Evolutionary conservation across 169 alveolate genomes (phyloP), one percentile per base, ranked within the genome.

Genomic region (Cryptosporidium ryanae): DNA sequence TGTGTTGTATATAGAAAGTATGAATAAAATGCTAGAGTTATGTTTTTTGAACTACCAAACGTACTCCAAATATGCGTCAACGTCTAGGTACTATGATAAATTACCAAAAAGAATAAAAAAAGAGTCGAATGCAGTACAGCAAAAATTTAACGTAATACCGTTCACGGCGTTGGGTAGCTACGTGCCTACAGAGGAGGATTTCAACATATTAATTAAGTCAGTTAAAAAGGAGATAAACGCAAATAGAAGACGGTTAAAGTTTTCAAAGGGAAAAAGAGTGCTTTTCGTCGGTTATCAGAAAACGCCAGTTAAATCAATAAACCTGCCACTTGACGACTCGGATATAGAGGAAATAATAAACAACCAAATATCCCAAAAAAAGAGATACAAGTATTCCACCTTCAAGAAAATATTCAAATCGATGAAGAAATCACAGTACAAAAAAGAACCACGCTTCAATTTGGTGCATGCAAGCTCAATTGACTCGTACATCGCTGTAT

Each of bases 161-260:
- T 76, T 76, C 64, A 76, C 87, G 15, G 87, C 87, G 25, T 21
- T 76, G 52, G 87, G 87, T 7, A 76, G 87, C 38, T 76, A 76
- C 38, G 38, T 76, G 25, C 87, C 87, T 57, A 76, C 87, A 13
- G 68, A 55, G 7, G 65, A 76, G 15, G 87, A 76, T 44, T 76
- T 76, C 25, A 31, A 31, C 43, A 55, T 76, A 6, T 29, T 76
- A 8, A 25, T 21, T 1, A 76, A 76, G 52, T 76, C 87, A 12
- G 87, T 76, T 1, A 21, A 17, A 17, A 54, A 76, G 25, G 17
- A 34, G 23, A 76, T 76, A 34, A 57, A 32, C 38, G 43, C 17
- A n/a, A 48, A 21, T 12, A 57, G 76, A 44, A 32, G 71, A 18
- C 32, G 49, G n/a, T 59, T 76, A 23, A 76, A 76, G 49, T 34